phyloP scores from a whole-genome alignment of 2,329 filamentous ascomycete species.

The Sordariomycetes sp. region DNA sequence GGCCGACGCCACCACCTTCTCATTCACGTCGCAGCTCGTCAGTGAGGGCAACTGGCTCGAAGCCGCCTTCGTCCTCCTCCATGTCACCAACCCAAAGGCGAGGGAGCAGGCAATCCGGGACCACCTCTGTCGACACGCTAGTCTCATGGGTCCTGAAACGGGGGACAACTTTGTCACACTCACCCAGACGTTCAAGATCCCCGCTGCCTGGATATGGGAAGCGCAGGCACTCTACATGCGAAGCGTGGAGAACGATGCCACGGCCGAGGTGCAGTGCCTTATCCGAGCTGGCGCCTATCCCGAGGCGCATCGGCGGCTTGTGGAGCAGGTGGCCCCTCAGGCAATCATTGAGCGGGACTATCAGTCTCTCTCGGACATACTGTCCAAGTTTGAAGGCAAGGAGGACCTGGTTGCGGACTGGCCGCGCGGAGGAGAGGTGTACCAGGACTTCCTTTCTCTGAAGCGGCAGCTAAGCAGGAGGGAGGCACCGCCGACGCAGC shows the following conservation, averaged over 20 bases:
- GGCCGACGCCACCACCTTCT: conserved; percentile 54
- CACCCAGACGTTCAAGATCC: conserved; percentile 57
- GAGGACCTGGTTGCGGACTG: conserved; percentile 58
- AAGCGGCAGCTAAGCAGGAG: conserved; percentile 26
- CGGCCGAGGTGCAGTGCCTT: conserved; percentile 66
- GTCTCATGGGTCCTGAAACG: conserved; percentile 49
- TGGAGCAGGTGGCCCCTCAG: conserved; percentile 68
- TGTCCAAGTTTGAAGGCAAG: conserved; percentile 59
- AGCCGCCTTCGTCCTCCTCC: conserved; percentile 67
- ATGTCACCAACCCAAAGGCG: conserved; percentile 53
- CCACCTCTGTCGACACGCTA: conserved; percentile 62
- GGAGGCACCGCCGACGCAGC: conserved; percentile 26
- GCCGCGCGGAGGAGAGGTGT: conserved; percentile 72
- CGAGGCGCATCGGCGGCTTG: conserved; percentile 78
- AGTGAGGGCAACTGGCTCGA: conserved; percentile 56
- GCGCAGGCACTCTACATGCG: conserved; percentile 78
- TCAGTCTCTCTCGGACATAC: conserved; percentile 53
- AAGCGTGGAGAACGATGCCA: conserved; percentile 57
- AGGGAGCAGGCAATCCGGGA: conserved; percentile 61
- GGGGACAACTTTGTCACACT: conserved; percentile 48
- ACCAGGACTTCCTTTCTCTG: conserved; percentile 49
- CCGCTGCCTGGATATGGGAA: conserved; percentile 71
- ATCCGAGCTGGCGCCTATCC: conserved; percentile 65
- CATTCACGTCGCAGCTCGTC: conserved; percentile 55
- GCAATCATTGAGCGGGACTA: conserved; percentile 79